Evolutionary conservation across 148 eudicot genomes (phyloP), one percentile per base, ranked within the genome.

Genomic region (Rhododendron ferrugineum): DNA sequence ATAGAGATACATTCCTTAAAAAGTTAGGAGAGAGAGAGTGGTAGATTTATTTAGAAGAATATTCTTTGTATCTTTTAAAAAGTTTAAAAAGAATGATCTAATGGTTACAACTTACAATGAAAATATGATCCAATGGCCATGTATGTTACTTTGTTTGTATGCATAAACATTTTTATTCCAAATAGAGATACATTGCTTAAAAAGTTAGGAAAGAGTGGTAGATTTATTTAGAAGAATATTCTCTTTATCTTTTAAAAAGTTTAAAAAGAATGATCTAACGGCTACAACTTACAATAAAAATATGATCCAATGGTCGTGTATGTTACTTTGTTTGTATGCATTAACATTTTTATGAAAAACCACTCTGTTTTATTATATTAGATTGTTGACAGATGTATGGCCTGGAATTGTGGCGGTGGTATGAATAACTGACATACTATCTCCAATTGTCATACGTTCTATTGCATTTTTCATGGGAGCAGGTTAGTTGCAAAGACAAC

Each of bases 401-500:
- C 47, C 42, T 49, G 77, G 46, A 46, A 32, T 26, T 46, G n/a
- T 28, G 58, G 20, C 1, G 8, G 84, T 62, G 44, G 26, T 62
- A 22, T 62, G 6, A 18, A 36, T 36, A 36, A 0, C 28, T 46
- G 28, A 46, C 78, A 34, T 23, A 20, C 32, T 32, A 22, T 49
- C 60, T 42, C 66, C 47, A 78, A 37, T 44, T 77, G 30, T 46
- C 23, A 40, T 47, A 36, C 52, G 44, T 60, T 50, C 14, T 74
- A 9, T 56, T 82, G 26, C 18, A 15, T 78, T 79, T 73, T 28
- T 32, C 30, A 76, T 49, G 32, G 70, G 20, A 68, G 30, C 92
- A 95, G 98, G 92, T 89, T 95, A 62, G 98, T 89, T 14, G 93
- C 87, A 4, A 95, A 95, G 85, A 95, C 96, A 68, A 86, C 90